Evolutionary conservation across 2,329 filamentous ascomycete species (phyloP).

Genomic region (Aureobasidium sp.): DNA sequence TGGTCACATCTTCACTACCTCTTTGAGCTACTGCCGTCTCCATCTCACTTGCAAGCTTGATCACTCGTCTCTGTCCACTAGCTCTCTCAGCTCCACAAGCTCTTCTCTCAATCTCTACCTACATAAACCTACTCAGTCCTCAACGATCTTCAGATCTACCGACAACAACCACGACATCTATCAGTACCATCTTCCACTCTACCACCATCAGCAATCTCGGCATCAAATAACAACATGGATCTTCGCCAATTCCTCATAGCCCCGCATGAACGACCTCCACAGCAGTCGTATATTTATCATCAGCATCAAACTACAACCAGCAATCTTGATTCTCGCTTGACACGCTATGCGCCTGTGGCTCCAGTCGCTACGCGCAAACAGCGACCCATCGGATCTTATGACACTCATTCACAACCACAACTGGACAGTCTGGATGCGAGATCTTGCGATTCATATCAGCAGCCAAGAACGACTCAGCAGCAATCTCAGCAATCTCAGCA

Average conservation of each 20-base stretch:
- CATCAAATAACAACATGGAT: background rate
- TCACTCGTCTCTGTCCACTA: background rate
- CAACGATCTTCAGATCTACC: background rate
- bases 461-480: background rate
- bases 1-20: background rate
- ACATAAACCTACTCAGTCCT: background rate
- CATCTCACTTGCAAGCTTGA: too few relatives aligned
- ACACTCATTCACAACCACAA: background rate
- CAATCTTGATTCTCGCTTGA: background rate
- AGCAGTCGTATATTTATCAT: background rate
- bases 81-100: background rate
- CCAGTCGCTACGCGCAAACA: background rate
- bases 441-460: background rate
- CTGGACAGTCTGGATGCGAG: background rate
- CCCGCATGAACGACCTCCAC: background rate
- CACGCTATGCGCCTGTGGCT: background rate
- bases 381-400: background rate
- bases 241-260: background rate
- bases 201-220: background rate
- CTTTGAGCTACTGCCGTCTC: background rate
- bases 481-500: background rate
- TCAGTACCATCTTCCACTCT: background rate
- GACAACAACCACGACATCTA: background rate
- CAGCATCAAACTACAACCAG: background rate
- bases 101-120: background rate